Evolutionary conservation across 495 filamentous ascomycete species (phyloP).

Genomic region (Evernia prunastri): DNA sequence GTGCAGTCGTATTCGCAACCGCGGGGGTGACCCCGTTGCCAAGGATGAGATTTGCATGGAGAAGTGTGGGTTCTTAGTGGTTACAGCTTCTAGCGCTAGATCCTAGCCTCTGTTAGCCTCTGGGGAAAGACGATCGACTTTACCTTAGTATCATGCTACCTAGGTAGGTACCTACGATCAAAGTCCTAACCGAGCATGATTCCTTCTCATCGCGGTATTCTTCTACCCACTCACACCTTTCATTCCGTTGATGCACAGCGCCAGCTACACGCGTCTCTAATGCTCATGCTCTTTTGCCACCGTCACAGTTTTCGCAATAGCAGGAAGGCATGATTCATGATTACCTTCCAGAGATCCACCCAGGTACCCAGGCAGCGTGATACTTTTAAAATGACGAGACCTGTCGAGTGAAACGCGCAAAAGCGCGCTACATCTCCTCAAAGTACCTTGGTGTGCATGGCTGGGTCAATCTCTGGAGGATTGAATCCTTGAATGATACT

Average conservation of each 20-base stretch:
- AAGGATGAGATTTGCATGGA: constrained; percentile 3
- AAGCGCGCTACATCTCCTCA: background rate
- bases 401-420: constrained; percentile 8
- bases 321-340: no score
- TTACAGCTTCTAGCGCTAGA: constrained; percentile 1
- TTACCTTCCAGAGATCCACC: no score
- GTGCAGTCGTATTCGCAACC: background rate
- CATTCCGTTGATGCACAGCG: no score
- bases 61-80: background rate
- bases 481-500: background rate
- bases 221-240: no score
- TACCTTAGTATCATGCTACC: background rate
- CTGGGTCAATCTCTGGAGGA: background rate
- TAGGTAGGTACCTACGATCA: background rate
- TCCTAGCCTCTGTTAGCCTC: constrained; percentile 3
- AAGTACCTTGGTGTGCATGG: background rate
- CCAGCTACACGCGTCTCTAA: no score
- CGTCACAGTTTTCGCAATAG: no score
- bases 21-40: background rate
- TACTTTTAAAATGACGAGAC: no score
- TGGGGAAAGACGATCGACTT: constrained; percentile 8
- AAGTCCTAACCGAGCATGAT: no score
- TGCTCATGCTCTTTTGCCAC: no score
- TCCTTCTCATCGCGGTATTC: no score
- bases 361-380: no score